phyloP scores from a whole-genome alignment of 306 rosid genomes.

The Citrullus colocynthis region DNA sequence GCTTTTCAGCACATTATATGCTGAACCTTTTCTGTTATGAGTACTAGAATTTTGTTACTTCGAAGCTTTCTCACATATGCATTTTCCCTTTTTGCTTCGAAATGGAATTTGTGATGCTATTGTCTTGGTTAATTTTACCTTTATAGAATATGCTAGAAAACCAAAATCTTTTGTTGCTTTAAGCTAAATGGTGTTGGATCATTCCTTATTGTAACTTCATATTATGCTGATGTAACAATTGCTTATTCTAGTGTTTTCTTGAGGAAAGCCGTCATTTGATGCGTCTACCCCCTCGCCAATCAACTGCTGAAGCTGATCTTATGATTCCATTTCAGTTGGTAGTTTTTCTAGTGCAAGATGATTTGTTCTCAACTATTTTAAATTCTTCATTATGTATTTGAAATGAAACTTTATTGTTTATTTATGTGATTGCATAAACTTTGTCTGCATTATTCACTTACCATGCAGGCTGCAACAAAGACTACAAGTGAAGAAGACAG shows the following conservation, averaged over 20 bases:
- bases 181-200: neutral
- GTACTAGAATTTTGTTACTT: neutral
- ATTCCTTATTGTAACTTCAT: neutral
- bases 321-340: conserved; percentile 96
- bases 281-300: conserved; percentile 93
- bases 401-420: neutral
- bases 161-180: neutral
- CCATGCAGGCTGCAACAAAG: conserved; percentile 80
- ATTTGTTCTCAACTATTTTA: neutral
- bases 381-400: neutral
- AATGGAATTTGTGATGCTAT: neutral
- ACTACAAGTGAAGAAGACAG: conserved; percentile 86
- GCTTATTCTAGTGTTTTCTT: conserved; percentile 61
- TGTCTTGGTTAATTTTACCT: neutral
- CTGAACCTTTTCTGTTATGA: neutral
- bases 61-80: neutral
- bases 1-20: neutral
- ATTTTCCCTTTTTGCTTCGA: neutral
- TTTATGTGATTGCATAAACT: conserved; percentile 3
- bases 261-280: conserved; percentile 91
- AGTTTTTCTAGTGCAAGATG: conserved; percentile 6
- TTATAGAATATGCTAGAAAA: neutral
- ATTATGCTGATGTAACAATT: conserved; percentile 1
- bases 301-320: conserved; percentile 98
- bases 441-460: conserved; percentile 14